Conservation (phyloP, 441 rosid species). For the Viola pubescens region DNA sequence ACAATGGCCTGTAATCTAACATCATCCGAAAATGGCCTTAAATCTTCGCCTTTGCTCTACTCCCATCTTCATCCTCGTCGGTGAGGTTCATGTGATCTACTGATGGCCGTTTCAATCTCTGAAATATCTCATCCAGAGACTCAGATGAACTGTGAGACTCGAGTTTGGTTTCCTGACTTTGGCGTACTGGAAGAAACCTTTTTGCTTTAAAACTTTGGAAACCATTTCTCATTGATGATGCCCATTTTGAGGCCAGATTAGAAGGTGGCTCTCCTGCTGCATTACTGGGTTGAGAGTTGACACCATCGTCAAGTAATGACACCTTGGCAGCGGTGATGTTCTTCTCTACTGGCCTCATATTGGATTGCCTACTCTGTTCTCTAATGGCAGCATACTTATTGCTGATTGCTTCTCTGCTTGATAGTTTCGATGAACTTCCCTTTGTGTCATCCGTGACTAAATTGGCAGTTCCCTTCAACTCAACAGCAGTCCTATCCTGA, state of each 20-base stretch:
- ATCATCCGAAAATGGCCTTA: slow-evolving; percentile 22
- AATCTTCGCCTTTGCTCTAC: slow-evolving; percentile 19
- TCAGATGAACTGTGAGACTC: slow-evolving; percentile 40
- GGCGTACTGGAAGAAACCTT: slow-evolving; percentile 61
- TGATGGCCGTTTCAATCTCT: slow-evolving; percentile 71
- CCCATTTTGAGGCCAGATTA: slow-evolving; percentile 64
- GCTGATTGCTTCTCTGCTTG: slow-evolving; percentile 53
- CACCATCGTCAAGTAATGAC: slow-evolving; percentile 53
- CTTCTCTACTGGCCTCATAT: slow-evolving; percentile 41
- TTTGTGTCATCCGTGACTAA: slow-evolving; percentile 27
- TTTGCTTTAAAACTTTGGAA: slow-evolving; percentile 81
- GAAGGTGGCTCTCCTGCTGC: slow-evolving; percentile 43
- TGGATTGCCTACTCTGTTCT: slow-evolving; percentile 57
- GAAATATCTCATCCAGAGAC: slow-evolving; percentile 82
- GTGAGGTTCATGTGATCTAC: slow-evolving; percentile 28
- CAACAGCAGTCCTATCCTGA: slow-evolving; percentile 60
- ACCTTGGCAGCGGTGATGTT: slow-evolving; percentile 69
- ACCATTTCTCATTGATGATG: slow-evolving; percentile 69
- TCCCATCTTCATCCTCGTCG: slow-evolving; percentile 40
- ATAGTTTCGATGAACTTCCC: slow-evolving; percentile 38
- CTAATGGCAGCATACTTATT: slow-evolving; percentile 79
- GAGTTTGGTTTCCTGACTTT: slow-evolving; percentile 37
- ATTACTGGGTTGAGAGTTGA: slow-evolving; percentile 25
- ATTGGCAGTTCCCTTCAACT: slow-evolving; percentile 51
- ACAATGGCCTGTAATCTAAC: slow-evolving; percentile 10